These are phyloP conservation scores for Fonsecaea monophora DNA, from an alignment of 2,329 filamentous ascomycete species.

Conservation along the genomic window DNA sequence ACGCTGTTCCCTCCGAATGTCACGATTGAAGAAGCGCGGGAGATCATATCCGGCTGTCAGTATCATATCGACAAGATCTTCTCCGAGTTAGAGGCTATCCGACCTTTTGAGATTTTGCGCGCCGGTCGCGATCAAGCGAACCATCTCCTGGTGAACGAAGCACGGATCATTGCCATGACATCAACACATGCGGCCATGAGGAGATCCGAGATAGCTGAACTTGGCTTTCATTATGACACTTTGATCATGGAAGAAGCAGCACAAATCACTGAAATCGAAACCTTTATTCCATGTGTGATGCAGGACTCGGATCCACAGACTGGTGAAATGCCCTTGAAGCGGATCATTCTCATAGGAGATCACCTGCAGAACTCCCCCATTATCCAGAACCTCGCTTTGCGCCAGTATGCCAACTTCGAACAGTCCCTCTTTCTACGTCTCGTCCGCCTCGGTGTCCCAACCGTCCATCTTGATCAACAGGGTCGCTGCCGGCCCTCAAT, in stretches of 20 bases:
- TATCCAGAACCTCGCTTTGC: slow-evolving; percentile 91
- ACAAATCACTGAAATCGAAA: slow-evolving; percentile 96
- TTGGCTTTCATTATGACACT: slow-evolving; percentile 98
- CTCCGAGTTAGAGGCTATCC: slow-evolving; percentile 86
- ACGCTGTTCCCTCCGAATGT: slow-evolving; percentile 76
- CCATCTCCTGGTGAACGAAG: slow-evolving; percentile 92
- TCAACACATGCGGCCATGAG: slow-evolving; percentile 97
- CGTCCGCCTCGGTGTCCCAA: slow-evolving; percentile 89
- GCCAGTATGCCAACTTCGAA: slow-evolving; percentile 93
- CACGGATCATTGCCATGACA: slow-evolving; percentile 98
- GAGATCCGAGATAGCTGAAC: slow-evolving; percentile 81
- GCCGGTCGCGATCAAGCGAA: slow-evolving; percentile 92
- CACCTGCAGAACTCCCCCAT: slow-evolving; percentile 97
- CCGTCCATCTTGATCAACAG: slow-evolving; percentile 88
- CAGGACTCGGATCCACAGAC: slow-evolving; percentile 72
- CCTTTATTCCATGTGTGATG: slow-evolving; percentile 92
- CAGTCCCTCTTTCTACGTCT: slow-evolving; percentile 93
- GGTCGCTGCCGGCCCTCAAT: slow-evolving; percentile 87
- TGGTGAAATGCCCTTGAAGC: slow-evolving; percentile 77
- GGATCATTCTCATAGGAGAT: slow-evolving; percentile 91
- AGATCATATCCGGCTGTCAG: slow-evolving; percentile 84
- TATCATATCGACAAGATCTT: slow-evolving; percentile 90
- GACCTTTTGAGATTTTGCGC: slow-evolving; percentile 92
- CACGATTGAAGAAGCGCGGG: slow-evolving; percentile 71
- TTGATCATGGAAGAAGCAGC: slow-evolving; percentile 98